Evolutionary conservation across 2,329 filamentous ascomycete species (phyloP).

Genomic region (Raffaelea ambrosiae): DNA sequence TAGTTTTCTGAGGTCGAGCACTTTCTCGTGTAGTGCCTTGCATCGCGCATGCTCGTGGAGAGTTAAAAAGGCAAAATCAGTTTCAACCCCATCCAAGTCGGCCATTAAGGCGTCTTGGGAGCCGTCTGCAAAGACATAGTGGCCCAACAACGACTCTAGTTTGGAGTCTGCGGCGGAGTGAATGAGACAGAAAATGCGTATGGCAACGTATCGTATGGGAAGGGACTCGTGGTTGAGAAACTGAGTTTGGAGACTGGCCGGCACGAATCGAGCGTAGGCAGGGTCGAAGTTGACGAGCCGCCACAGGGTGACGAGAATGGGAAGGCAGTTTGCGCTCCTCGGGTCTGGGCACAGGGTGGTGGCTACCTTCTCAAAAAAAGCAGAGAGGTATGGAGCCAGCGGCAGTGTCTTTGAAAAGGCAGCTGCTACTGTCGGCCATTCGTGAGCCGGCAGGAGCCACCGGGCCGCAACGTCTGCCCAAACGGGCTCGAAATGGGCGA

Average conservation of each 20-base stretch:
- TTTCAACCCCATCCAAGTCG: constrained; percentile 62
- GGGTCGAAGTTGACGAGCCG: constrained; percentile 72
- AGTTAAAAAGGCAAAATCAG: constrained; percentile 71
- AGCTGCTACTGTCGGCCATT: constrained; percentile 43
- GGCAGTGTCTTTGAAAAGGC: constrained; percentile 75
- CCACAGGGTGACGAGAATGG: constrained; percentile 60
- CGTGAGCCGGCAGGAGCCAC: constrained; percentile 51
- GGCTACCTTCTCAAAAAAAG: too few relatives aligned
- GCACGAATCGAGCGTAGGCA: constrained; percentile 54
- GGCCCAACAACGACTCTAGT: constrained; percentile 60
- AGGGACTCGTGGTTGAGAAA: constrained; percentile 54
- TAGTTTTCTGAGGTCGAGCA: constrained; percentile 25
- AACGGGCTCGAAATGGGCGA: constrained; percentile 63
- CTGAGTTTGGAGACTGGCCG: constrained; percentile 57
- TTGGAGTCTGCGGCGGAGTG: constrained; percentile 74
- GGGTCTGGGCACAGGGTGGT: too few relatives aligned
- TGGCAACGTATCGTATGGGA: constrained; percentile 68
- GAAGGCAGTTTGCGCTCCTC: too few relatives aligned
- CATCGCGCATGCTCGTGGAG: constrained; percentile 49
- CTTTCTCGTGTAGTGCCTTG: constrained; percentile 33
- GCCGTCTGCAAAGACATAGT: constrained; percentile 48
- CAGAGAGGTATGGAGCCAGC: constrained; percentile 70
- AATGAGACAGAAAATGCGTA: constrained; percentile 71
- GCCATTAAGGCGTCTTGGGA: constrained; percentile 53
- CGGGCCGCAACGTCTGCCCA: constrained; percentile 77